A percentile compares a stretch with the other conserved stretches of the same genome.
phyloP scores from a whole-genome alignment of 345 rosid species.

The Aegle marmelos region DNA sequence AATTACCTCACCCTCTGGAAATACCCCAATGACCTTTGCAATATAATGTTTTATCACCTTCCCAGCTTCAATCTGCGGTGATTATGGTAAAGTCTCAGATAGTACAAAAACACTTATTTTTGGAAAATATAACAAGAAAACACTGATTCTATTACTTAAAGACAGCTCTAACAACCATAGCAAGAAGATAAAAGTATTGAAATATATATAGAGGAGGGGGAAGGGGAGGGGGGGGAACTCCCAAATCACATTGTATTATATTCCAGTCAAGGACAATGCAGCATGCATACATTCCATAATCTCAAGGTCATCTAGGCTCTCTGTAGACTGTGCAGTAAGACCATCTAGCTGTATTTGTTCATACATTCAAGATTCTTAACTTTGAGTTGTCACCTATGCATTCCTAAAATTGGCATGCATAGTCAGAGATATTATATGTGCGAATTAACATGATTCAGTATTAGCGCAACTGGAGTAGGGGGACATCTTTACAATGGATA shows the following conservation, averaged over 20 bases:
- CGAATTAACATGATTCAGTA: not conserved
- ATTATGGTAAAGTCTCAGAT: not conserved
- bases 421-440: not conserved
- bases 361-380: not conserved
- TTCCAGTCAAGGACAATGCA: not conserved
- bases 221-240: no score
- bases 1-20: slow-evolving; percentile 77
- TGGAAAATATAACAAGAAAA: not conserved
- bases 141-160: not conserved
- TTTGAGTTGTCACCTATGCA: not conserved
- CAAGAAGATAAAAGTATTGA: not conserved
- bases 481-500: not conserved
- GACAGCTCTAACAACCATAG: not conserved
- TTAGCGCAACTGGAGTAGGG: not conserved
- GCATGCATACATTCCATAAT: not conserved
- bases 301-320: not conserved
- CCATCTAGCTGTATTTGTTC: not conserved
- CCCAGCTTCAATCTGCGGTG: slow-evolving; percentile 77
- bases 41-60: slow-evolving; percentile 64
- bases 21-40: slow-evolving; percentile 73
- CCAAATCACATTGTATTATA: not conserved
- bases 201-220: no score
- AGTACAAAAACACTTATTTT: not conserved
- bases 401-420: not conserved
- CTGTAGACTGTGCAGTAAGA: not conserved